Evolutionary conservation across 2,329 filamentous ascomycete genomes (phyloP), one percentile per base, ranked within the genome.

Genomic region (Fusarium sp.): DNA sequence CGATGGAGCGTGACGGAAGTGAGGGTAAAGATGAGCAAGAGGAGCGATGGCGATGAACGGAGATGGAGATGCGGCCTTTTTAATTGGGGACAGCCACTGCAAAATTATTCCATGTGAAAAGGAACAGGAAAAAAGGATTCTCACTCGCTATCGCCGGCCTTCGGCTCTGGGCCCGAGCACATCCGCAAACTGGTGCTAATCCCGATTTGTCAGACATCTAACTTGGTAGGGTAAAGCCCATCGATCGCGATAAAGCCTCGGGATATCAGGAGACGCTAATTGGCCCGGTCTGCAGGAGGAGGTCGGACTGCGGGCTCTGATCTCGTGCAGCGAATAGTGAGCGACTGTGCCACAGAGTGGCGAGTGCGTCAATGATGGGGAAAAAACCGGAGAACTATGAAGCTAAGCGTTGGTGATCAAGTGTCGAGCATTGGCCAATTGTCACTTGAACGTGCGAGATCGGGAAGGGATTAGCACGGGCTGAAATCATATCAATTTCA

Each of bases 181-280:
- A 60, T 60, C 69, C 67, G 64, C 50, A 31, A 4, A 16, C 4
- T 6, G 23, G 10, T 8, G 31, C 69, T 70, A 70, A 34, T 7
- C 65, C 65, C 30, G 48, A 65, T 74, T 42, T 43, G 51, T 55
- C 8, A 8, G 3, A 1, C 0, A 0, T 2, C 62, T 74, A 74
- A 49, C 72, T 31, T 6, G 4, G 26, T 55, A 5, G 2, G 43
- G 73, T 2, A 69, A 65, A 46, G 70, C 45, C n/a, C 18, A 43
- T 55, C 61, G 49, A 52, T 56, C 62, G 75, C 75, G 75, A 77
- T 73, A 77, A 77, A 77, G 68, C 74, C 50, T 76, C 75, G 75
- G 74, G 69, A 61, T 66, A 66, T 69, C 28, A 16, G 3, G 21
- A 6, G 9, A 6, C n/a, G 16, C 3, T 68, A 49, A 76, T 77